A percentile compares a stretch with the other conserved stretches of the same genome.
These are phyloP conservation scores for Cercophora scortea DNA, from an alignment of 495 filamentous ascomycete species.

Conservation along the genomic window DNA sequence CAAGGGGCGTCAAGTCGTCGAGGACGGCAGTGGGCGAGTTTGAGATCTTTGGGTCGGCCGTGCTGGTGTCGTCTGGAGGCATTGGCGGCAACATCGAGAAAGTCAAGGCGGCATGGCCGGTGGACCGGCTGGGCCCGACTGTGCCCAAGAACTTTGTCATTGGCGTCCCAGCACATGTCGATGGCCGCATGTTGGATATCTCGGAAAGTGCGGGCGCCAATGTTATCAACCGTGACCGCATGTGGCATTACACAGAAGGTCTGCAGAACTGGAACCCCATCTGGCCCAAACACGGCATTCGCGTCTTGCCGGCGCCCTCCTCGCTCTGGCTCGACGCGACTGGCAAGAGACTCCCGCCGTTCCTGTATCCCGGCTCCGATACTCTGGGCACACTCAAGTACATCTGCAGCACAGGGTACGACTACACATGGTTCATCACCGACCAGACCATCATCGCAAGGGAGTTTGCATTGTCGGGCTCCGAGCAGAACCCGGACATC, in stretches of 20 bases:
- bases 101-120: slow-evolving; percentile 41
- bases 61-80: slow-evolving; percentile 39
- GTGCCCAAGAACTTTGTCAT: slow-evolving; percentile 41
- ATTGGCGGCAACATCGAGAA: slow-evolving; percentile 45
- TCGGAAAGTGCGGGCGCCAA: slow-evolving; percentile 35
- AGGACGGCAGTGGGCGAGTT: slow-evolving; percentile 32
- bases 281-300: slow-evolving; percentile 46
- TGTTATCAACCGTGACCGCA: slow-evolving; percentile 42
- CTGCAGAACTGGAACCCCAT: slow-evolving; percentile 45
- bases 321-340: slow-evolving; percentile 48
- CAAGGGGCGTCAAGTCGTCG: slow-evolving; percentile 36
- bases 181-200: slow-evolving; percentile 45
- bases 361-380: slow-evolving; percentile 41
- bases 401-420: slow-evolving; percentile 45
- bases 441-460: slow-evolving; percentile 41
- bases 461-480: slow-evolving; percentile 46
- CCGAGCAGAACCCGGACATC: slow-evolving; percentile 48
- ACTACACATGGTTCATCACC: slow-evolving; percentile 49
- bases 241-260: slow-evolving; percentile 51
- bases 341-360: slow-evolving; percentile 40
- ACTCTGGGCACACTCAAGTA: slow-evolving; percentile 44
- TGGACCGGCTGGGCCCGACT: slow-evolving; percentile 37
- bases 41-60: slow-evolving; percentile 35
- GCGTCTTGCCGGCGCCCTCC: slow-evolving; percentile 40
- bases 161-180: slow-evolving; percentile 45